Evolutionary conservation across 2,329 filamentous ascomycete genomes (phyloP).

Genomic region (Pseudogymnoascus sp.): DNA sequence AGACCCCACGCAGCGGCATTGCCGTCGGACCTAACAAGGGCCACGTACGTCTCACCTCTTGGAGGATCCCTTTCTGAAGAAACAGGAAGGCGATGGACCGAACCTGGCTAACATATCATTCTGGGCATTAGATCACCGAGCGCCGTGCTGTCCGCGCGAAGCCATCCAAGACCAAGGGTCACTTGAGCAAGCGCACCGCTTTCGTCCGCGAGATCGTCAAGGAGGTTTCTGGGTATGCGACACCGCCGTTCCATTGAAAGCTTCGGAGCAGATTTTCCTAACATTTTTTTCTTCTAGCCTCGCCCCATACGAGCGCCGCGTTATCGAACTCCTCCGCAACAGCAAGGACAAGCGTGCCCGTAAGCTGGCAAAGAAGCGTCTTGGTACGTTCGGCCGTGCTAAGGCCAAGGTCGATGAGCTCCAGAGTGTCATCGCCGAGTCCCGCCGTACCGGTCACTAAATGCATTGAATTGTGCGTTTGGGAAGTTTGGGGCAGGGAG

Average conservation of each 20-base stretch:
- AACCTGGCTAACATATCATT: conserved; percentile 30
- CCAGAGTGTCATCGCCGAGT: conserved; percentile 94
- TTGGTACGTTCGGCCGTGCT: conserved; percentile 96
- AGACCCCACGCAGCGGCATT: conserved; percentile 49
- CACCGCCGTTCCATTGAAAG: not conserved
- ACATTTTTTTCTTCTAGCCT: conserved; percentile 42
- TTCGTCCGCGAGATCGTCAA: conserved; percentile 97
- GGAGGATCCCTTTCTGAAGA: conserved; percentile 55
- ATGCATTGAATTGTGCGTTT: conserved; percentile 23
- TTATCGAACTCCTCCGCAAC: conserved; percentile 98
- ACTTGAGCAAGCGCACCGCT: conserved; percentile 90
- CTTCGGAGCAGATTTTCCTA: not conserved
- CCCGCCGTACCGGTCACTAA: conserved; percentile 71
- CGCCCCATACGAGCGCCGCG: conserved; percentile 93
- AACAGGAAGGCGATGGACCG: conserved; percentile 51
- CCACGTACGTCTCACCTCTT: conserved; percentile 67
- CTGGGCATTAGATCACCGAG: conserved; percentile 64
- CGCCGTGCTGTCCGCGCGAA: conserved; percentile 68
- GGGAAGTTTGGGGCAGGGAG: conserved; percentile 2
- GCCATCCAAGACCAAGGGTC: conserved; percentile 83
- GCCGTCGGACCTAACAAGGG: conserved; percentile 55
- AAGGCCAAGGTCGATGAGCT: conserved; percentile 99
- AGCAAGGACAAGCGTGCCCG: conserved; percentile 98
- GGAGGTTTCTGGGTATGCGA: conserved; percentile 86
- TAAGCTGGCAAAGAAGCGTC: conserved; percentile 99